Evolutionary conservation across 495 filamentous ascomycete species (phyloP), one percentile per base, ranked within the genome.

Genomic region (Wilcoxina mikolae): DNA sequence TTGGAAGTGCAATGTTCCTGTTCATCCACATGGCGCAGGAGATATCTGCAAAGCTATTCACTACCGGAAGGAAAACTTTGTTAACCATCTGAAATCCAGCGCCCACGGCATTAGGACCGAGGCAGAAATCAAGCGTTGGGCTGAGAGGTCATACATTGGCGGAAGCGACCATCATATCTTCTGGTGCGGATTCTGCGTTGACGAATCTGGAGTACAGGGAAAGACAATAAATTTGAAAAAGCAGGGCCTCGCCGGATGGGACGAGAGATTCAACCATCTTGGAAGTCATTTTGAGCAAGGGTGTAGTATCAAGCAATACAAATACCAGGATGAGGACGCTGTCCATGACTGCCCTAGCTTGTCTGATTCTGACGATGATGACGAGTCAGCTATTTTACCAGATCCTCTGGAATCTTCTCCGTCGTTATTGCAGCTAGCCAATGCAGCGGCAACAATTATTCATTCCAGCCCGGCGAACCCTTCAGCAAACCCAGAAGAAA

Each of bases 171-270:
- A 84, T 54, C 68, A 70, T 15, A 73, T 76, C 4, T 95, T 89
- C 67, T 95, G 88, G 88, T 96, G 90, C 60, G 90, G 90, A 0
- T 94, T 95, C 63, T 95, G 89, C 64, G 11, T 64, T 67, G 31
- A 64, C 54, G 7, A 48, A 29, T n/a, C 31, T 31, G 1, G 60
- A 22, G 3, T 28, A 28, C 18, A 28, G 29, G 25, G 28, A n/a
- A 7, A 52, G 38, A 35, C 48, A 33, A 71, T 88, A 10, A 62
- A 70, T 15, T 71, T 88, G 12, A 67, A 73, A 33, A 72, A 72
- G 17, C 68, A 18, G 2, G 51, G 51, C 1, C 18, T 52, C 5
- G 44, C 29, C 7, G 39, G 35, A 25, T 80, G 78, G 75, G 79
- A 84, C 51, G 83, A 86, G 64, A 74, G 90, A 3, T 90, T 87